Percentiles rank a stretch among this genome's conserved stretches.
Conservation (phyloP, 2,329 filamentous ascomycete species). For the Pseudogymnoascus pannorum region DNA sequence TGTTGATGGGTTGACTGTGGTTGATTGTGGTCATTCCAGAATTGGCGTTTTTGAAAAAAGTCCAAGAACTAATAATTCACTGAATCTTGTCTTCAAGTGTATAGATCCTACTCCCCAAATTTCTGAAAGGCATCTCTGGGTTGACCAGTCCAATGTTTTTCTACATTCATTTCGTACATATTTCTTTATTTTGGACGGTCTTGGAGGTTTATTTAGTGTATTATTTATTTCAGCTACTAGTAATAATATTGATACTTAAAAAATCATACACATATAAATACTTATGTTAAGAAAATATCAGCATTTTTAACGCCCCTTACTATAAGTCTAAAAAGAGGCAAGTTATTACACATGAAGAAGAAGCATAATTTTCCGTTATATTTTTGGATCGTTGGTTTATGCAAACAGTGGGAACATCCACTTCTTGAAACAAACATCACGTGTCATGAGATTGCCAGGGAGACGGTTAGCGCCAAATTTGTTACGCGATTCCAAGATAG, state of each 20-base stretch:
- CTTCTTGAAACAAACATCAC: neutral
- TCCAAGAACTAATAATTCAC: neutral
- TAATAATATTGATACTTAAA: neutral
- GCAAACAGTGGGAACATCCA: neutral
- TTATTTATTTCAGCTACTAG: neutral
- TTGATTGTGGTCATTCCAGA: neutral
- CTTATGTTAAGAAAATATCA: neutral
- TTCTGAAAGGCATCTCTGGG: neutral
- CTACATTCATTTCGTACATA: too few relatives aligned
- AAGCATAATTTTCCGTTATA: neutral
- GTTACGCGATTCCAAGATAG: conserved; percentile 9
- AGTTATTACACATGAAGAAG: neutral
- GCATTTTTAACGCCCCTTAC: neutral
- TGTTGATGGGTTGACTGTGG: neutral
- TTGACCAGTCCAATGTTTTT: too few relatives aligned
- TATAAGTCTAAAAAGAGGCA: neutral
- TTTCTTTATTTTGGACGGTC: too few relatives aligned
- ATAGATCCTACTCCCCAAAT: too few relatives aligned
- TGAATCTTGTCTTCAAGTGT: neutral
- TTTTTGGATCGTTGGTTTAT: conserved; percentile 1
- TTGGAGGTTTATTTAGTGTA: neutral
- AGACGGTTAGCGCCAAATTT: conserved; percentile 8
- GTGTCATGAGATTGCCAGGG: conserved; percentile 4
- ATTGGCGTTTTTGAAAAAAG: neutral
- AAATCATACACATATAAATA: too few relatives aligned